Evolutionary conservation across 2,329 filamentous ascomycete species (phyloP), one percentile per base, ranked within the genome.

Genomic region (Talaromyces atroroseus): DNA sequence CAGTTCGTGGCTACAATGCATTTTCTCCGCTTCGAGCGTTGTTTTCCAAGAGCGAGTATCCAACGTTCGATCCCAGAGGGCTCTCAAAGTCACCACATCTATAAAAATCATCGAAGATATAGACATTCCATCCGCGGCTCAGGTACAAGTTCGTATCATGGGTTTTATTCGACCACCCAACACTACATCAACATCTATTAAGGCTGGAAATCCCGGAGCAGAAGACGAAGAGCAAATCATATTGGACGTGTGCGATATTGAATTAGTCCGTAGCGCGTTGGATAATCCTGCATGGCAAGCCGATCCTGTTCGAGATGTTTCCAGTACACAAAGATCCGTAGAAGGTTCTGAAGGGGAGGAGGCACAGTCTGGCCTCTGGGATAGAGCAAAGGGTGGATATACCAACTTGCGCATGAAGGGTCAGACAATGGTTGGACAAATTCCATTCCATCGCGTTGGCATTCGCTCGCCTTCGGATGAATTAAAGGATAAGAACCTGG

Each of bases 391-490:
- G 8, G 78, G 81, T 40, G 72, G 75, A 16, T 75, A 81, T 59
- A 73, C 78, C 1, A 78, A 78, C 52, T 71, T 76, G 1, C 74
- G 81, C 23, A 73, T 76, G 16, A 74, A 69, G 20, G 74, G 82
- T 2, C 81, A 85, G 68, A 78, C 75, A 58, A 73, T 77, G 40
- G 74, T 86, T 6, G 83, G 86, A 58, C 75, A 76, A 54, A 73
- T 87, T 3, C 84, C 84, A 2, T 62, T 85, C 47, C 82, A 87
- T 65, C 74, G 74, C 63, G 74, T 80, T 2, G 85, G 85, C 0
- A 75, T 88, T 45, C 75, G 85, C 52, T 82, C 78, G 12, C 59
- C 61, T 5, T 61, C 63, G 18, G 67, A 70, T 38, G 63, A 73
- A 26, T 65, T 77, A 64, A 75, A 75, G 60, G 82, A 87, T 61